Base-by-base conservation (phyloP, 352 stramenopile genomes). In the Saprolegnia diclina region DNA sequence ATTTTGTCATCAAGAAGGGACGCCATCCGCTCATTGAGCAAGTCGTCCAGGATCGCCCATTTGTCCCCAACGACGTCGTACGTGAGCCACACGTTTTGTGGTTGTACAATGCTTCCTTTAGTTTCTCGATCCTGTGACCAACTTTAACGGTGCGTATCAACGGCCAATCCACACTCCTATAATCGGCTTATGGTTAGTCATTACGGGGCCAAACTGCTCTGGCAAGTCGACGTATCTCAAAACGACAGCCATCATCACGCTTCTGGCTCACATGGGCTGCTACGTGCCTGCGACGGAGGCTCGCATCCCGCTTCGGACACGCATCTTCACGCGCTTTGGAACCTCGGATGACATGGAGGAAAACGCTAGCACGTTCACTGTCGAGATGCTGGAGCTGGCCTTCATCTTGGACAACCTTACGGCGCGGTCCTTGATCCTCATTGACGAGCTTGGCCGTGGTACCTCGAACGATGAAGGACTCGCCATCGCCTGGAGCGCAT, bases 271-370 rank as follows among this genome's bases (percentile, higher is more conserved):
- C 56, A 95, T 97, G 80, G 92, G 92, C 19, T 91, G 83, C 52
- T 97, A 90, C 46, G 90, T 98, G 13, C 91, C 92, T 14, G 91
- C 91, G 37, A 75, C 78, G 24, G 76, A 88, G 38, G 91, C 89
- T 13, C 73, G 73, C 22, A 89, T 98, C 71, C 87, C 90, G 13
- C 74, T 97, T 65, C 76, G 88, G 37, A 85, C 96, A 71, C 79
- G 90, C 1, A 91, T 98, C n/a, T 89, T 95, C 53, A 96, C 92
- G 14, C 79, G 91, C 55, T 94, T 98, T 48, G 90, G 89, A 11
- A 97, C 90, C 7, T 91, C 87, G 3, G 92, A 98, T 56, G 89
- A 97, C 64, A 96, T 98, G 82, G 91, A 98, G 76, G 89, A 96
- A 72, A 98, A 97, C 70, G 75, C 91, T 19, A 97, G 88, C 59